A percentile compares a stretch with the other conserved stretches of the same genome.
Evolutionary conservation across 192 early-diverging fungal genomes (phyloP).

Genomic region (Chytriomyces confervae): DNA sequence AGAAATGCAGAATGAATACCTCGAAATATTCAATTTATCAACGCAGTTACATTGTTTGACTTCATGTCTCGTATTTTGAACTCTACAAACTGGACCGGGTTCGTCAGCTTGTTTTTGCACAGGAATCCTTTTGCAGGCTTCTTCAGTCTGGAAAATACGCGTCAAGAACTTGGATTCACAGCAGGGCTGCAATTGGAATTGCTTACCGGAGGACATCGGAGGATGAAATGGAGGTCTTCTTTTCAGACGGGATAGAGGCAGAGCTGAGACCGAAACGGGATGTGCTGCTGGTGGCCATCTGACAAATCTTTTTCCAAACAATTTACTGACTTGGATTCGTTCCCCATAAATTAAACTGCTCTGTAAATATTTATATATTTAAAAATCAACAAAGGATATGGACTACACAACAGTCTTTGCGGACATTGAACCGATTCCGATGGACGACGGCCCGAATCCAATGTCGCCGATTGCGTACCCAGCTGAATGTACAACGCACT

Average conservation of each 20-base stretch:
- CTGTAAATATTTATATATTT: too few relatives aligned
- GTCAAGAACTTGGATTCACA: too few relatives aligned
- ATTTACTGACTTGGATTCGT: not conserved
- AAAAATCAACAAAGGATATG: not conserved
- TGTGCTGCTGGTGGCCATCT: not conserved
- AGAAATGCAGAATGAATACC: not conserved
- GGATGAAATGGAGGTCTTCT: conserved; percentile 4
- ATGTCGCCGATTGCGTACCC: conserved; percentile 81
- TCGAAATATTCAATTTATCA: not conserved
- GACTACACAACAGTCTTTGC: conserved; percentile 27
- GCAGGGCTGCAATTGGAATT: not conserved
- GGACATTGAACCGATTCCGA: conserved; percentile 74
- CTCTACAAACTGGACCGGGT: conserved; percentile 51
- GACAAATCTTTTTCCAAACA: not conserved
- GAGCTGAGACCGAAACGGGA: not conserved
- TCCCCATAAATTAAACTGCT: too few relatives aligned
- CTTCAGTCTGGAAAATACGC: conserved; percentile 1
- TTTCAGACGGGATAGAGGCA: conserved; percentile 10
- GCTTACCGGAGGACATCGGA: conserved; percentile 8
- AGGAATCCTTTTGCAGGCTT: conserved; percentile 26
- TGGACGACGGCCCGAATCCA: conserved; percentile 82
- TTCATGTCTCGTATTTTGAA: conserved; percentile 57
- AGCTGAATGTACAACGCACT: conserved; percentile 65
- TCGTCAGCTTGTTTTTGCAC: conserved; percentile 6
- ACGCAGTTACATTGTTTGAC: conserved; percentile 35